Base-by-base conservation (phyloP, 768 basidiomycete species). In the Leccinum boreale region DNA sequence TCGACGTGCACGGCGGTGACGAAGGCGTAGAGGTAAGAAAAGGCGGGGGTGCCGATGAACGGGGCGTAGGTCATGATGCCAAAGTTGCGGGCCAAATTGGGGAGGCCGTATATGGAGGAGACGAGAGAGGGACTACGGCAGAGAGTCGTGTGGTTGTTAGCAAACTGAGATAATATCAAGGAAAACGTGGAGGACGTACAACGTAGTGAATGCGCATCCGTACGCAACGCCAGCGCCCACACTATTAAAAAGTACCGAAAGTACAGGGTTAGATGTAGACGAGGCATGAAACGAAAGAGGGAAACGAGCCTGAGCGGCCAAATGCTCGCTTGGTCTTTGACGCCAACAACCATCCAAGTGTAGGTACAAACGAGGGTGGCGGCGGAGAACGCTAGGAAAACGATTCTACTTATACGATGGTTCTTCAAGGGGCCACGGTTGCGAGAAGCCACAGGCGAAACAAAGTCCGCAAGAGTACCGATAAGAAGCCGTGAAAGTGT, bases 1-100 rank as follows among this genome's bases (percentile, higher is more conserved):
- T 67, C 73, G 9, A 80, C 75, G 58, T 84, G 81, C 3, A 78
- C 71, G 4, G 79, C 79, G 6, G 86, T 80, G 49, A 90, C 66
- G 62, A 86, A 83, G 14, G 91, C 91, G 59, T 91, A 93, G 0
- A 92, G 67, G 69, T 89, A 92, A 3, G 91, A 90, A 68, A 91
- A 92, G 0, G 84, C 35, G 2, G 89, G 83, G 0, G 89, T 90
- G 5, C 89, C 90, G 24, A 84, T 69, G 69, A 92, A 88, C 5
- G 89, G 86, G 0, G 90, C 85, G 62, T 89, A 90, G 50, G 86
- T 83, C 56, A 90, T 66, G 36, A 90, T 70, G 24, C 90, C 89
- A 58, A 84, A 92, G 70, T 93, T 93, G 56, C 91, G 83, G 9
- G 85, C 91, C 5, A 86, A 74, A 59, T 89, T 80, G n/a, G 77